Conservation (phyloP, 139 green algal species). For the Chlorella vulgaris region DNA sequence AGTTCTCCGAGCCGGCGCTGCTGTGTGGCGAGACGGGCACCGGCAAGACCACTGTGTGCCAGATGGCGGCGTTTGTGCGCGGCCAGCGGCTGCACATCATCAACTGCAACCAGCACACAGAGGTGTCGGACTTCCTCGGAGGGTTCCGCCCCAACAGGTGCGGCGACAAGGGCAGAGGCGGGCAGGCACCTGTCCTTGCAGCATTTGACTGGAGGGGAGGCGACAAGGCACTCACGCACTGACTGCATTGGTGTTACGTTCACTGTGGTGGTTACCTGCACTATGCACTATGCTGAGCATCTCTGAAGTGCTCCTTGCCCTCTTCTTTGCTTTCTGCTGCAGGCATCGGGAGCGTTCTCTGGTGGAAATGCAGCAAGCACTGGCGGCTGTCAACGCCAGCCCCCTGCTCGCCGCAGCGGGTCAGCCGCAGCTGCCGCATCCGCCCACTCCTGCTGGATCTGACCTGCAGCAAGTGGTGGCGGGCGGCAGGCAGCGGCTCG, state of each 20-base stretch:
- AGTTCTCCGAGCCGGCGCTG: conserved; percentile 88
- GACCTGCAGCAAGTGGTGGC: conserved; percentile 2
- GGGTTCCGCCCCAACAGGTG: conserved; percentile 83
- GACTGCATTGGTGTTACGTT: neutral
- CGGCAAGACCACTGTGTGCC: conserved; percentile 98
- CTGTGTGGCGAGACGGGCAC: conserved; percentile 97
- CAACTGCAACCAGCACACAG: conserved; percentile 99
- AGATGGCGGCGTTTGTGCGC: conserved; percentile 86
- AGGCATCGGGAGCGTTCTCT: conserved; percentile 27
- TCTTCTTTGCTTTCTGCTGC: neutral
- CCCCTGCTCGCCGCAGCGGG: conserved; percentile 4
- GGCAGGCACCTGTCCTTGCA: no score
- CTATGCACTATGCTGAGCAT: no score
- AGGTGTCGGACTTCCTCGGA: conserved; percentile 97
- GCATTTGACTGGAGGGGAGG: neutral
- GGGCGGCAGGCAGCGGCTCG: conserved; percentile 3
- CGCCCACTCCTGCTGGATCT: neutral
- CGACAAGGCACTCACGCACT: neutral
- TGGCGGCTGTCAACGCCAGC: conserved; percentile 25
- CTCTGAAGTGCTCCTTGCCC: no score
- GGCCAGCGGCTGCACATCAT: conserved; percentile 89
- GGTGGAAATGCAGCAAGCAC: conserved; percentile 11
- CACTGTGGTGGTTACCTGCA: no score
- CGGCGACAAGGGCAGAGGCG: neutral
- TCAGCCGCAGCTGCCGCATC: neutral